Evolutionary conservation across 352 stramenopile species (phyloP), one percentile per base, ranked within the genome.

Genomic region (Peronospora farinosa): DNA sequence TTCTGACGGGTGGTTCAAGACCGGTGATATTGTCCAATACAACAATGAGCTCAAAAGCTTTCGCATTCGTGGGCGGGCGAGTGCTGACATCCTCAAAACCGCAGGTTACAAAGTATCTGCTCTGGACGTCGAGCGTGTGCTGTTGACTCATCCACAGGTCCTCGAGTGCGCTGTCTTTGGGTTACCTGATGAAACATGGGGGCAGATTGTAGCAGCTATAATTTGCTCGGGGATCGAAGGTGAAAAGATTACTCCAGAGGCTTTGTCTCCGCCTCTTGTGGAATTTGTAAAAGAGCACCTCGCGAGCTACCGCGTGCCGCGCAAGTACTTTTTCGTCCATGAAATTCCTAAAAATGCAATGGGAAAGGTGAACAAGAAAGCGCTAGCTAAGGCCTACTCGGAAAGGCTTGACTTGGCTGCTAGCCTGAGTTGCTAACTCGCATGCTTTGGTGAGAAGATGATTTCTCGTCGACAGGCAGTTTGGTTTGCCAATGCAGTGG

Each of bases 361-460:
- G 87, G 88, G 88, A 27, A 97, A 97, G 52, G 78, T 97, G 43
- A 95, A 95, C 69, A 97, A 97, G 58, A 97, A 96, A 71, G 50
- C 84, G 52, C 67, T 96, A 13, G 68, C 72, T 15, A 58, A 50
- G 23, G 54, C 65, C 13, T 77, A 72, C 46, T 54, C 41, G 12
- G 59, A 63, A 40, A 63, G 40, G 19, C 31, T 36, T 60, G 35
- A 23, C 32, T 30, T 11, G 17, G 37, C 11, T 8, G 37, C 17
- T 11, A 35, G 7, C 7, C 16, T 9, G n/a, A 36, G 23, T 15
- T 51, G 19, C 28, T 60, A 65, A 19, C 45, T 55, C 31, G 44
- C 15, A 48, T 51, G 53, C 54, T 63, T 67, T 7, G 59, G 54
- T 7, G 59, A 63, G 33, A 67, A 63, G 30, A 52, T 44, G 27